Evolutionary conservation across 1,139 yeast genomes (phyloP).

Genomic region (Taphrina pruni): DNA sequence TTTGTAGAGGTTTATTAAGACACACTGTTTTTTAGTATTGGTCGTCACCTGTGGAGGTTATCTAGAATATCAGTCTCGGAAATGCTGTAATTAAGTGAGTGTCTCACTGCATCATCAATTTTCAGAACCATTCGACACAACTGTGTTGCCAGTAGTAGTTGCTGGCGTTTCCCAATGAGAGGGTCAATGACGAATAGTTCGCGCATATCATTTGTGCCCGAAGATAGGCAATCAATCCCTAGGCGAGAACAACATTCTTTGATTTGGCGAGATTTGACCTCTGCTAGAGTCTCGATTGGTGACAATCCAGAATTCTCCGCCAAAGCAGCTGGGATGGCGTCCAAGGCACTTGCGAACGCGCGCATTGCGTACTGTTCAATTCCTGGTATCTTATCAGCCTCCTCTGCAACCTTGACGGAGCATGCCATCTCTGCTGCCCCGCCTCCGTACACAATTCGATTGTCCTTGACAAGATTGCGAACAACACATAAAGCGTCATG

Average conservation of each 20-base stretch:
- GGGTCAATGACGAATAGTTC: constrained; percentile 96
- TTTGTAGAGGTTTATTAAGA: no score
- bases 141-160: constrained; percentile 91
- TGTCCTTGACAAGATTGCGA: constrained; percentile 89
- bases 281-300: constrained; percentile 87
- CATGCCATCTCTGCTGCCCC: constrained; percentile 97
- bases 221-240: constrained; percentile 94
- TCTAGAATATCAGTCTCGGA: constrained; percentile 51
- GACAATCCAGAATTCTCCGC: constrained; percentile 97
- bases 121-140: constrained; percentile 95
- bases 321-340: constrained; percentile 88
- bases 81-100: no score
- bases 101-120: constrained; percentile 75
- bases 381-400: constrained; percentile 78
- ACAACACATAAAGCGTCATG: constrained; percentile 98
- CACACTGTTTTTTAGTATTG: constrained; percentile 43
- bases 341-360: constrained; percentile 90
- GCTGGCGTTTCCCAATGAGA: constrained; percentile 95
- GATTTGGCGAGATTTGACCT: constrained; percentile 82
- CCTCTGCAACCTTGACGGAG: constrained; percentile 87
- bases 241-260: constrained; percentile 70
- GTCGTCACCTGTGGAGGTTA: constrained; percentile 79
- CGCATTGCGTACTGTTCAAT: constrained; percentile 98
- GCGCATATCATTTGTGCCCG: constrained; percentile 82
- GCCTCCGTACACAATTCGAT: constrained; percentile 95